Conservation (phyloP, 129 eudicot genomes). For the Ambrosia trifida region DNA sequence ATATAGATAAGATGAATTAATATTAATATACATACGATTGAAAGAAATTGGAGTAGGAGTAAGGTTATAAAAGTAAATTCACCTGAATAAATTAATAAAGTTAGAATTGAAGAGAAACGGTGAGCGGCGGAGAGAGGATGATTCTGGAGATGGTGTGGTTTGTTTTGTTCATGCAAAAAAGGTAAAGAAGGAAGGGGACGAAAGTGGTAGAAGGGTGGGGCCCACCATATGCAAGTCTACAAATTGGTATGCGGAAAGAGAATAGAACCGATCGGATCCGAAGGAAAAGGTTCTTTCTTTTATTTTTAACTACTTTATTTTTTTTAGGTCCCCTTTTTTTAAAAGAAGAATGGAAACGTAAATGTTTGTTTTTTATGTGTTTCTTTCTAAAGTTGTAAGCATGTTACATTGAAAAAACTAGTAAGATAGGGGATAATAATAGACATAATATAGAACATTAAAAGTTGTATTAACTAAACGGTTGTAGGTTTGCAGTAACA, state of each 20-base stretch:
- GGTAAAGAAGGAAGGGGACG: constrained; percentile 27
- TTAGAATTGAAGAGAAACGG: background rate
- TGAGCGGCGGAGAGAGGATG: constrained; percentile 25
- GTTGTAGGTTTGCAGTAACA: too few relatives aligned
- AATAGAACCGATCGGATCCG: constrained; percentile 33
- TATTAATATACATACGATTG: too few relatives aligned
- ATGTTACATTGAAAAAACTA: too few relatives aligned
- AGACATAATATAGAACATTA: too few relatives aligned
- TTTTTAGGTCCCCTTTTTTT: too few relatives aligned
- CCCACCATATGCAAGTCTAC: constrained; percentile 28
- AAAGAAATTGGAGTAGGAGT: background rate
- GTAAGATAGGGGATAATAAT: too few relatives aligned
- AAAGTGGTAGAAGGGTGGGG: constrained; percentile 22
- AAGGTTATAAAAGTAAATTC: background rate
- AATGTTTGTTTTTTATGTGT: too few relatives aligned
- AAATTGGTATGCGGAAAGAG: constrained; percentile 22
- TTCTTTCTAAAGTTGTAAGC: too few relatives aligned
- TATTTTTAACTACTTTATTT: background rate
- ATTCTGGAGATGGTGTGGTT: constrained; percentile 12
- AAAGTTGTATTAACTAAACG: too few relatives aligned
- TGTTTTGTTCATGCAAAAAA: constrained; percentile 32
- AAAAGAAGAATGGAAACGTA: too few relatives aligned
- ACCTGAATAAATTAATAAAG: constrained; percentile 23
- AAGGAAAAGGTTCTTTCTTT: constrained; percentile 23
- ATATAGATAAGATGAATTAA: constrained; percentile 7